Evolutionary conservation across 495 filamentous ascomycete genomes (phyloP).

Genomic region (Extremus antarcticus): DNA sequence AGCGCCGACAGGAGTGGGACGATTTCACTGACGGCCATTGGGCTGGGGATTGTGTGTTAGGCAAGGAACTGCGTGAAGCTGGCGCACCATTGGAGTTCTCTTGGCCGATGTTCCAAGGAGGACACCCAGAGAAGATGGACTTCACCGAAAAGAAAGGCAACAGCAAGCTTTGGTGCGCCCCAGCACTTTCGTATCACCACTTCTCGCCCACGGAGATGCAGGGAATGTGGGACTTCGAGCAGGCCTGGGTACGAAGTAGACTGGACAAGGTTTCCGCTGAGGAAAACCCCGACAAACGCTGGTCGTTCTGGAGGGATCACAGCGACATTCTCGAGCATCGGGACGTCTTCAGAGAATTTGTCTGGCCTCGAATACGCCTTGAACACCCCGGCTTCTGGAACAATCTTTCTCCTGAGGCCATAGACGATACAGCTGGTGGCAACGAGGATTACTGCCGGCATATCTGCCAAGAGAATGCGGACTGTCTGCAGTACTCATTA

Average conservation of each 20-base stretch:
- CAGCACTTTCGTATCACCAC: conserved; percentile 20
- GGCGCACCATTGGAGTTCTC: conserved; percentile 1
- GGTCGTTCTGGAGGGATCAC: background rate
- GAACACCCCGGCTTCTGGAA: conserved; percentile 2
- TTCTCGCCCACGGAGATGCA: conserved; percentile 1
- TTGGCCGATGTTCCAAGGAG: conserved; percentile 7
- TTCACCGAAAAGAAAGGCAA: conserved; percentile 1
- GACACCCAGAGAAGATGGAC: background rate
- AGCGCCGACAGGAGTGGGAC: background rate
- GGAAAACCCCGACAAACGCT: background rate
- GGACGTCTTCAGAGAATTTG: conserved; percentile 8
- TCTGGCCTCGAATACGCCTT: background rate
- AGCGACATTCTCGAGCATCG: conserved; percentile 4
- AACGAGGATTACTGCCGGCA: background rate
- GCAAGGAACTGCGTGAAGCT: background rate
- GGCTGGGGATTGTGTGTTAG: conserved; percentile 15
- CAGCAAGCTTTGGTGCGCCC: conserved; percentile 16
- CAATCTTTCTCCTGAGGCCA: conserved; percentile 2
- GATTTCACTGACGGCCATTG: conserved; percentile 4
- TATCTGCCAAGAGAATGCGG: background rate
- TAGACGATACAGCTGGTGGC: background rate
- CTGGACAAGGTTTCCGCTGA: conserved; percentile 13
- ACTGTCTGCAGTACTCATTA: background rate
- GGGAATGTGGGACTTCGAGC: conserved; percentile 10
- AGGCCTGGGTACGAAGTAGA: conserved; percentile 31